Evolutionary conservation across 495 filamentous ascomycete genomes (phyloP).

Genomic region (Neurospora tetrasperma): DNA sequence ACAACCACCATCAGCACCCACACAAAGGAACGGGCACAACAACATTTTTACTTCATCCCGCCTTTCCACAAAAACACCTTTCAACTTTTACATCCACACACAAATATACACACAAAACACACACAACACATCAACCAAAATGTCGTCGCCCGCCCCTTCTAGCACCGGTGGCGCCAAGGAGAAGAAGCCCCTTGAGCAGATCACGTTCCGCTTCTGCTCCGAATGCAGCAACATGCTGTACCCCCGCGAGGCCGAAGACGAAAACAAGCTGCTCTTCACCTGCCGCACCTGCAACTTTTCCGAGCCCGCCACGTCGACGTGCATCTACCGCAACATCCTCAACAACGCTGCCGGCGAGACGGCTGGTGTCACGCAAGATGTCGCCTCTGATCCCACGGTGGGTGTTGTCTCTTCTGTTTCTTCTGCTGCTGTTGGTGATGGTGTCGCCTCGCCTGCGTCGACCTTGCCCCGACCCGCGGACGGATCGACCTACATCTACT

Average conservation of each 20-base stretch:
- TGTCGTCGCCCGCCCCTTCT: constrained; percentile 52
- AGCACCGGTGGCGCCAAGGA: constrained; percentile 34
- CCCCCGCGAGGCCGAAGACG: constrained; percentile 74
- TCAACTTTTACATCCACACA: not conserved
- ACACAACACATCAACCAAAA: constrained; percentile 13
- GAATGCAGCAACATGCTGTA: constrained; percentile 99
- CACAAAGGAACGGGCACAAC: not conserved
- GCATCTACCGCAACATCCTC: constrained; percentile 86
- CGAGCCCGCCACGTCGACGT: constrained; percentile 72
- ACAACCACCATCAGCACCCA: not conserved
- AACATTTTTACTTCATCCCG: not conserved
- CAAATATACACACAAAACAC: not conserved
- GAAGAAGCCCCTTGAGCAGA: constrained; percentile 58
- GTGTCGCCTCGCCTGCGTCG: constrained; percentile 18
- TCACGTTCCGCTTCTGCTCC: constrained; percentile 92
- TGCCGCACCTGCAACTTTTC: constrained; percentile 89
- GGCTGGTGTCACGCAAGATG: constrained; percentile 93
- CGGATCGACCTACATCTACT: constrained; percentile 8
- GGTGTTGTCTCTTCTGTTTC: constrained; percentile 38
- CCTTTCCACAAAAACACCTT: not conserved
- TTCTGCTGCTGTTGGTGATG: constrained; percentile 15
- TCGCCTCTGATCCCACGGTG: constrained; percentile 95
- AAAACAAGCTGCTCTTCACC: constrained; percentile 41
- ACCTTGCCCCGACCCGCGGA: not conserved
- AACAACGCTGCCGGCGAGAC: constrained; percentile 86